Percentiles rank a stretch among this genome's conserved stretches.
Conservation (phyloP, 306 rosid species). For the Citrullus mucosospermus region DNA sequence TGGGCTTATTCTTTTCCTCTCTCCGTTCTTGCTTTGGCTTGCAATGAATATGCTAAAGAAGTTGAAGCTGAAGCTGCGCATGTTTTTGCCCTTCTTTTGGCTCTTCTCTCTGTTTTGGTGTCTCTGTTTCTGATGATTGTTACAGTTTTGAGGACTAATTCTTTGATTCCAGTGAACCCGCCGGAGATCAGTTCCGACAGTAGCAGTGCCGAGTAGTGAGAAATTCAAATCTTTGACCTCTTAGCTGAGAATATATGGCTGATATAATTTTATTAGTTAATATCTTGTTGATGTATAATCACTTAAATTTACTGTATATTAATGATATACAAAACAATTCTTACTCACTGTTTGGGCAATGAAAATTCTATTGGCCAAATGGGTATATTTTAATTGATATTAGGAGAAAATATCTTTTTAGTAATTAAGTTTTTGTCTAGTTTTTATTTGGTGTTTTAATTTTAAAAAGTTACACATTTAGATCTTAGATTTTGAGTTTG, state of each 20-base stretch:
- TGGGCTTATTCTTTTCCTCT: conserved; percentile 30
- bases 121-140: conserved; percentile 5
- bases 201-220: neutral
- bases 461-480: too few relatives aligned
- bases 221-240: too few relatives aligned
- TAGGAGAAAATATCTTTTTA: too few relatives aligned
- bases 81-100: conserved; percentile 6
- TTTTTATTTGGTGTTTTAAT: too few relatives aligned
- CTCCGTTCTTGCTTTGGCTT: conserved; percentile 18
- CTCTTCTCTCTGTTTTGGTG: conserved; percentile 12
- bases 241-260: neutral
- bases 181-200: neutral
- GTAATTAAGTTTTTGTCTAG: too few relatives aligned
- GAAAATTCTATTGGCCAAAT: too few relatives aligned
- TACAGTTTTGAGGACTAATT: conserved; percentile 12
- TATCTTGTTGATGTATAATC: neutral
- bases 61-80: conserved; percentile 14
- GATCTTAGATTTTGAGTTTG: too few relatives aligned
- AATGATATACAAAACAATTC: neutral
- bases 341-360: neutral
- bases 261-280: neutral
- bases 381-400: too few relatives aligned
- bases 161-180: neutral
- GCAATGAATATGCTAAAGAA: conserved; percentile 13
- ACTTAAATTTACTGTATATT: neutral